Evolutionary conservation across 768 basidiomycete species (phyloP), one percentile per base, ranked within the genome.

Genomic region (Leucocoprinus sp.): DNA sequence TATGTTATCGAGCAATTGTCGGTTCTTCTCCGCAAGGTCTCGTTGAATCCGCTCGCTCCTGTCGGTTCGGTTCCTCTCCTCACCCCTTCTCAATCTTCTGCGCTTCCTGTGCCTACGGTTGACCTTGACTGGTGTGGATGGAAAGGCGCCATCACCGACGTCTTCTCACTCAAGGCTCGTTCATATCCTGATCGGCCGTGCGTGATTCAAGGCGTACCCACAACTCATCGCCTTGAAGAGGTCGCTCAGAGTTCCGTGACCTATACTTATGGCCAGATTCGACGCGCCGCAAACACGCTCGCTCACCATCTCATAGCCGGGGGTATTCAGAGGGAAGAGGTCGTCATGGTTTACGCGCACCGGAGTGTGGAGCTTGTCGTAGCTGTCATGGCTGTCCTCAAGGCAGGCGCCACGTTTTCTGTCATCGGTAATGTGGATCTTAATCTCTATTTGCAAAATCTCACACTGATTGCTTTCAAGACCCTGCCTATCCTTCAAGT

Each of bases 331-430:
- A 72, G 90, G 26, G 95, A 93, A 57, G 96, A 99, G 52, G 92
- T 98, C 15, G 92, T 98, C 43, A 97, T 95, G 84, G 85, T 99
- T 15, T 99, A 98, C 58, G 95, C 95, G 2, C 83, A 96, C 57
- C 79, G 96, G 26, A 91, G 89, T 54, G 93, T 97, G 37, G 95
- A 99, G 61, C 82, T 99, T 42, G 89, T 96, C 2, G 87, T 98
- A 2, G 93, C 95, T 4, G 92, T 98, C 6, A 89, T 99, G 84
- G 96, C 90, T 18, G 82, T 93, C 27, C 73, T 98, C 51, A 97
- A 97, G 65, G 90, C 87, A 2, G 96, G 96, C 21, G 95, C 89
- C 0, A 93, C 89, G 3, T 97, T 99, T 67, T 93, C 89, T 37
- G 96, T 99, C 50, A 95, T 98, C 37, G 93, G 92, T 93, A 37